Evolutionary conservation across 116 monocot species (phyloP).

Genomic region (Trichopus zeylanicus): DNA sequence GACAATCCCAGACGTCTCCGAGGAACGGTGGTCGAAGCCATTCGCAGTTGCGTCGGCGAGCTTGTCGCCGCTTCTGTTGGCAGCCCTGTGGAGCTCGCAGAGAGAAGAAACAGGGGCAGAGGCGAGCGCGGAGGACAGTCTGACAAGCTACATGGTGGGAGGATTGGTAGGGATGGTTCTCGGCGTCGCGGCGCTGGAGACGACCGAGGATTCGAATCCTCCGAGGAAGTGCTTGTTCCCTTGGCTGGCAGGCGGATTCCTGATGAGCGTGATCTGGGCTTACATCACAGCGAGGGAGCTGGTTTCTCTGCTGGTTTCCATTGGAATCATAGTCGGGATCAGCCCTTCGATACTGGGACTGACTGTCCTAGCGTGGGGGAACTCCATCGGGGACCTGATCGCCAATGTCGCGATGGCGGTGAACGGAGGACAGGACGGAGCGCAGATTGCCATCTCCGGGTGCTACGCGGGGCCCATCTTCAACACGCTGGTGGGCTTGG

Average conservation of each 20-base stretch:
- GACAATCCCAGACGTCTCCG: slow-evolving; percentile 41
- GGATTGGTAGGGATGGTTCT: slow-evolving; percentile 16
- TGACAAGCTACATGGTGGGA: slow-evolving; percentile 14
- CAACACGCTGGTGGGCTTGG: slow-evolving; percentile 44
- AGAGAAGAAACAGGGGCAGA: slow-evolving; percentile 6
- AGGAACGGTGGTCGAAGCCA: slow-evolving; percentile 32
- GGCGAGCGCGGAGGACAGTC: slow-evolving; percentile 1
- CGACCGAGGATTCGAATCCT: slow-evolving; percentile 12
- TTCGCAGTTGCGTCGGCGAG: slow-evolving; percentile 27
- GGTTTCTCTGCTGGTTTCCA: slow-evolving; percentile 31
- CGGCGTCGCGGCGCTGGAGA: slow-evolving; percentile 16
- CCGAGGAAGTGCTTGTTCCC: slow-evolving; percentile 25
- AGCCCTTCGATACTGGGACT: slow-evolving; percentile 27
- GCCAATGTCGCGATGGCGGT: slow-evolving; percentile 40
- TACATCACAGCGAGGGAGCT: slow-evolving; percentile 42
- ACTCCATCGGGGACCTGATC: slow-evolving; percentile 44
- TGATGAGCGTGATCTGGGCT: slow-evolving; percentile 48
- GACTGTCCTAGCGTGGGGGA: slow-evolving; percentile 51
- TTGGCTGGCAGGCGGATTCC: slow-evolving; percentile 38
- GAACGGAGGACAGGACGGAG: slow-evolving; percentile 23
- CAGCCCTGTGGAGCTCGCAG: slow-evolving; percentile 27
- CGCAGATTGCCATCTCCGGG: slow-evolving; percentile 42
- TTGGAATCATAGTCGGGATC: slow-evolving; percentile 31
- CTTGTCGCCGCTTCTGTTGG: slow-evolving; percentile 27
- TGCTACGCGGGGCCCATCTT: slow-evolving; percentile 50